Evolutionary conservation across 2,329 filamentous ascomycete species (phyloP).

Genomic region (Tolypocladium cylindrosporum): DNA sequence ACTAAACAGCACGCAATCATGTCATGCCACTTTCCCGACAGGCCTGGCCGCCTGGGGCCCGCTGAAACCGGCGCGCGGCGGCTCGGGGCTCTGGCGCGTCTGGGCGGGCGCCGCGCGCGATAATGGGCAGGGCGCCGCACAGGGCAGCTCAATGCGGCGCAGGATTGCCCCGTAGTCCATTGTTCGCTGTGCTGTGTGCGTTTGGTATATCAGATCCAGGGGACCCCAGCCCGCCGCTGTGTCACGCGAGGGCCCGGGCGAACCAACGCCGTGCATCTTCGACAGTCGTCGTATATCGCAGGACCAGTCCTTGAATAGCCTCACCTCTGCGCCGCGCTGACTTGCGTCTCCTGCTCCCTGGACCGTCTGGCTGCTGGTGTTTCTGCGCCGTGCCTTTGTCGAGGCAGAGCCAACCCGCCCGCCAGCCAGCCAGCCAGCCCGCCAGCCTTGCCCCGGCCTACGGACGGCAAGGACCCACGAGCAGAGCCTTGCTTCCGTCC

Average conservation of each 20-base stretch:
- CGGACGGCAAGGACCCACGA: not conserved
- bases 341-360: not conserved
- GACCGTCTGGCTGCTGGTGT: not conserved
- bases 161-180: no score
- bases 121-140: no score
- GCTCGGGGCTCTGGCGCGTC: not conserved
- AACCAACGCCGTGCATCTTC: not conserved
- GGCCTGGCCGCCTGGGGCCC: not conserved
- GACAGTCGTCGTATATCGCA: not conserved
- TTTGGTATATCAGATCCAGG: not conserved
- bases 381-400: not conserved
- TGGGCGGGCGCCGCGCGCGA: not conserved
- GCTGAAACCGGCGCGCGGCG: not conserved
- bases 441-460: not conserved
- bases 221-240: not conserved
- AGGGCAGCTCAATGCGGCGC: no score
- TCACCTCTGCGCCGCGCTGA: not conserved
- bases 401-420: not conserved
- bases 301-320: not conserved
- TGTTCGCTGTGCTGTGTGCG: no score
- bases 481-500: not conserved
- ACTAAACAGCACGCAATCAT: constrained; percentile 16
- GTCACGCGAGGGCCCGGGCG: not conserved
- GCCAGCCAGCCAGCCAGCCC: not conserved
- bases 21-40: constrained; percentile 23